Evolutionary conservation across 108 stramenopile genomes (phyloP).

Genomic region (Nitzschia sp.): DNA sequence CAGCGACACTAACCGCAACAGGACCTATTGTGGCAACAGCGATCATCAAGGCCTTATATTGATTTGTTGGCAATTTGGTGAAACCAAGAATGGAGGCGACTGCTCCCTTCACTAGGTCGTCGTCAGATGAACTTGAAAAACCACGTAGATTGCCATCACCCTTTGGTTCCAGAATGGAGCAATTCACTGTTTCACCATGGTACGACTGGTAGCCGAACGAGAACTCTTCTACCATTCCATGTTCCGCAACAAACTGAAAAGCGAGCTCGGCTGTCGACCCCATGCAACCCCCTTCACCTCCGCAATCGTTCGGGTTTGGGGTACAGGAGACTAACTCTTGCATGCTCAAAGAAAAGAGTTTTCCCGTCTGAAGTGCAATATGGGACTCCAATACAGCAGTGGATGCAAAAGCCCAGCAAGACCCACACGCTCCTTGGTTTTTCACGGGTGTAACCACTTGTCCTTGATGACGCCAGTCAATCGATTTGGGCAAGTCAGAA

Average conservation of each 20-base stretch:
- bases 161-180: slow-evolving; percentile 20
- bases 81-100: slow-evolving; percentile 74
- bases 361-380: slow-evolving; percentile 71
- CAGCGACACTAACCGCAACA: slow-evolving; percentile 71
- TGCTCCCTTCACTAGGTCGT: slow-evolving; percentile 28
- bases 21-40: slow-evolving; percentile 81
- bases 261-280: slow-evolving; percentile 75
- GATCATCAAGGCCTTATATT: slow-evolving; percentile 75
- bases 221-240: slow-evolving; percentile 64
- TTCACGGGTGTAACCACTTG: slow-evolving; percentile 71
- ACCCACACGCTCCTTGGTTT: slow-evolving; percentile 80
- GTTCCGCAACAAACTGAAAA: slow-evolving; percentile 59
- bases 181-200: slow-evolving; percentile 45
- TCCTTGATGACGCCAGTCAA: slow-evolving; percentile 80
- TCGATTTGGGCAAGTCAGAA: slow-evolving; percentile 47
- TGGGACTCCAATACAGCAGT: slow-evolving; percentile 74
- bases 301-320: slow-evolving; percentile 81
- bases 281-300: slow-evolving; percentile 71
- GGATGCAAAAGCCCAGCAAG: slow-evolving; percentile 86
- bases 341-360: slow-evolving; percentile 53
- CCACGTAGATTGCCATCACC: background rate
- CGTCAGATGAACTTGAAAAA: background rate
- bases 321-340: slow-evolving; percentile 78
- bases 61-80: slow-evolving; percentile 64
- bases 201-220: slow-evolving; percentile 55